Base-by-base conservation (phyloP, 176 grass and related monocot species). In the Oryza nivara region DNA sequence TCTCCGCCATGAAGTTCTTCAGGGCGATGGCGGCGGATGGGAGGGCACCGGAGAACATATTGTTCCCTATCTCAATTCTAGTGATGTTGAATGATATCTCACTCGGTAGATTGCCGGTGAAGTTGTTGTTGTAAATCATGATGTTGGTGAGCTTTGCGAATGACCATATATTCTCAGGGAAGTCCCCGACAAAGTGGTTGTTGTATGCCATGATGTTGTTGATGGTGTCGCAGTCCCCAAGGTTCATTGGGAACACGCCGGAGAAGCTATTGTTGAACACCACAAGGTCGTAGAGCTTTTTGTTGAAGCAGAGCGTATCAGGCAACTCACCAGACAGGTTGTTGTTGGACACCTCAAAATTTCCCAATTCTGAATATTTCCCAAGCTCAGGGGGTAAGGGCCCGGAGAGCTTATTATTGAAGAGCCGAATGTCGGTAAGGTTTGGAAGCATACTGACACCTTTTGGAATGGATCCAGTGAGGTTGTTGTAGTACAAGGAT, bases 401-500 rank as follows among this genome's bases (percentile, higher is more conserved):
- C 25, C 25, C 25, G 1, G 25, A 25, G 25, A 25, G 25, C 25
- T 25, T 25, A 0, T 25, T 25, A 25, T 25, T 25, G 25, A 25
- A 25, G 1, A 25, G 25, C 8, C 84, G 38, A 35, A 92, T 16
- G 61, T 83, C 80, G 0, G 0, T 0, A 0, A 94, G 64, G 1
- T 43, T 67, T 0, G 87, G 87, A 5, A 94, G 60, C 66, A 54
- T 65, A 1, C 77, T 78, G 14, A 94, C 30, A 34, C 67, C 82
- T 49, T 2, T 0, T 1, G 92, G 92, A 11, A 94, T 90, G 34
- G 36, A 4, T 2, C 92, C 89, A 0, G 5, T 75, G 17, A 94
- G 2, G 11, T 47, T 9, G 76, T 94, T 94, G 71, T 49, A 60
- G 81, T 89, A 85, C n/a, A 94, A 15, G 65, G 19, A 68, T 16